phyloP scores from a whole-genome alignment of 768 basidiomycete species.

The Suillus decipiens region DNA sequence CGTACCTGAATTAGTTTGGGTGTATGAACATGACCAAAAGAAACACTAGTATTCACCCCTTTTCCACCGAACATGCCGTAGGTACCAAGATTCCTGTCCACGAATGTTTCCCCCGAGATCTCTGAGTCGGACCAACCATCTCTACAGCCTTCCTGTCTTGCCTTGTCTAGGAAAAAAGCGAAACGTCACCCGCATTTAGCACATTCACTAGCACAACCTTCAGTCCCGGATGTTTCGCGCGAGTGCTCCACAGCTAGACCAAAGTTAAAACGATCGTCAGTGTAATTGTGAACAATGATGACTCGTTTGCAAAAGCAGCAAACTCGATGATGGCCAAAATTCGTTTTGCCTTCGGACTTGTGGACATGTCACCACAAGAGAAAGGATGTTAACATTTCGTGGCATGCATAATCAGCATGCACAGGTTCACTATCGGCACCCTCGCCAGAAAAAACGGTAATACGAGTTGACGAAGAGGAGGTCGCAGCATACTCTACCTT shows the following conservation, averaged over 20 bases:
- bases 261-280: slow-evolving; percentile 60
- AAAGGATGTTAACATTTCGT: slow-evolving; percentile 55
- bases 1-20: slow-evolving; percentile 23
- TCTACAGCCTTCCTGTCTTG: too few relatives aligned
- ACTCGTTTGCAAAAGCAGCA: slow-evolving; percentile 38
- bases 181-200: slow-evolving; percentile 58
- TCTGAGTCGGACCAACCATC: too few relatives aligned
- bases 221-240: slow-evolving; percentile 32
- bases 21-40: slow-evolving; percentile 57
- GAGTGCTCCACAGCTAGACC: slow-evolving; percentile 56
- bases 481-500: slow-evolving; percentile 5
- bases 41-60: slow-evolving; percentile 27
- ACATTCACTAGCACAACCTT: slow-evolving; percentile 48
- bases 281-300: slow-evolving; percentile 51
- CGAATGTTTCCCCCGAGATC: too few relatives aligned
- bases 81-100: too few relatives aligned
- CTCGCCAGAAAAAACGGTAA: slow-evolving; percentile 50
- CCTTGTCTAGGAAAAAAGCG: slow-evolving; percentile 27
- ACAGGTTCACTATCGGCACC: slow-evolving; percentile 64
- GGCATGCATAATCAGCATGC: slow-evolving; percentile 56
- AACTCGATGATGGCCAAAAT: slow-evolving; percentile 51
- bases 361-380: slow-evolving; percentile 64
- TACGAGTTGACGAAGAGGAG: slow-evolving; percentile 24
- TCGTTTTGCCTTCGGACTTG: slow-evolving; percentile 61
- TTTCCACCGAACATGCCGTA: slow-evolving; percentile 36